Evolutionary conservation across 139 green algal genomes (phyloP).

Genomic region (Coelastrella sp.): DNA sequence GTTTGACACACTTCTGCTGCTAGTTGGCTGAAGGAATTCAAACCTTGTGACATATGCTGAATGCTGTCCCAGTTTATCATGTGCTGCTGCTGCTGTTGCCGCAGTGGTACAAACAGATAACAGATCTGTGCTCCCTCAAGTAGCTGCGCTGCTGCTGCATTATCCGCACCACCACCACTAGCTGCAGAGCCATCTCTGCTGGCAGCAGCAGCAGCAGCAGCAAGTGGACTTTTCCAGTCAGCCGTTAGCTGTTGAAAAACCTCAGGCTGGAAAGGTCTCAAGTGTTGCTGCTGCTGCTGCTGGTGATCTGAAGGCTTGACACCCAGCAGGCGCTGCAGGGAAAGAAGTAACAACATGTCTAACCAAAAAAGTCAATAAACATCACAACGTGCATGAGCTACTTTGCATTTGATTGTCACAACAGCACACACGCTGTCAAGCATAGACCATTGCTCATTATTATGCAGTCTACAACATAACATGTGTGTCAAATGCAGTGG

Average conservation of each 20-base stretch:
- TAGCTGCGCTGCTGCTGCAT: conserved; percentile 9
- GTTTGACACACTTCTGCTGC: too few relatives aligned
- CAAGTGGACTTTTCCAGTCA: too few relatives aligned
- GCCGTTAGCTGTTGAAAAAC: not conserved
- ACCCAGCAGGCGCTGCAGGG: not conserved
- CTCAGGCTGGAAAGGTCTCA: not conserved
- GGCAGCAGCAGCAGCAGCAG: not conserved
- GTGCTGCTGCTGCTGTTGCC: conserved; percentile 44
- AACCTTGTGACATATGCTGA: not conserved
- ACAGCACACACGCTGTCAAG: too few relatives aligned
- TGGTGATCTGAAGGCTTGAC: not conserved
- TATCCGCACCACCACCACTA: not conserved
- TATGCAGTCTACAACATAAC: too few relatives aligned
- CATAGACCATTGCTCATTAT: too few relatives aligned
- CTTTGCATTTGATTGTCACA: not conserved
- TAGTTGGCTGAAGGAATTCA: not conserved
- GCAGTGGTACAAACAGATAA: conserved; percentile 34
- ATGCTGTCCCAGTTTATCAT: conserved; percentile 7
- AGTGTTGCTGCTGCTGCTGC: conserved; percentile 25
- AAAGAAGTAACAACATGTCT: not conserved
- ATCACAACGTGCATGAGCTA: not conserved
- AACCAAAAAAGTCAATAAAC: not conserved
- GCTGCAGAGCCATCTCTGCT: not conserved
- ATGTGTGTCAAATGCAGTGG: too few relatives aligned
- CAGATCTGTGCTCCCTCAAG: not conserved